Evolutionary conservation across 371 early-diverging fungal species (phyloP).

Genomic region (Batkoa obscura): DNA sequence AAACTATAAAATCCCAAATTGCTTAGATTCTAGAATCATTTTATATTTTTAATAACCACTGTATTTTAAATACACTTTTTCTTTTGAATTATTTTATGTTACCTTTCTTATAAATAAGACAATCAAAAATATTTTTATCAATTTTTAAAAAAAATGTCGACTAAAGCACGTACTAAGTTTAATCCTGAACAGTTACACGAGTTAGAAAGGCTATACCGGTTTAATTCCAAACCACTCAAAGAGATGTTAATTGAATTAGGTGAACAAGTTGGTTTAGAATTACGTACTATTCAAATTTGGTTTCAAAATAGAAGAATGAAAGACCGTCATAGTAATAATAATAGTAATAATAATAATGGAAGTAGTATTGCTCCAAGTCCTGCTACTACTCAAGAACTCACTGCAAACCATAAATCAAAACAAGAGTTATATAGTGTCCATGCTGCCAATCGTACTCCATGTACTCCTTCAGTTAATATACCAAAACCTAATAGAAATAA

Average conservation of each 20-base stretch:
- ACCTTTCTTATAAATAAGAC: no score
- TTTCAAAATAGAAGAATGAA: constrained; percentile 76
- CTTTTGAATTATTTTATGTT: no score
- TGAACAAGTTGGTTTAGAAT: constrained; percentile 12
- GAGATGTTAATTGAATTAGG: constrained; percentile 8
- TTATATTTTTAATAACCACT: no score
- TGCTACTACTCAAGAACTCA: neutral
- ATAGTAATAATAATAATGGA: neutral
- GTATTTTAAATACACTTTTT: no score
- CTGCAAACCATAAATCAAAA: neutral
- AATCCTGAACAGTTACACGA: neutral
- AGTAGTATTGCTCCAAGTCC: neutral
- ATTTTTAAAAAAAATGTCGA: no score
- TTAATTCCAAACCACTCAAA: neutral
- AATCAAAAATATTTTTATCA: no score
- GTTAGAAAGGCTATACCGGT: neutral
- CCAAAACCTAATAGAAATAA: no score
- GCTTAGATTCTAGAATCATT: no score
- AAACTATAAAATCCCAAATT: no score
- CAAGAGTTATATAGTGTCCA: neutral
- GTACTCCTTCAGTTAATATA: no score
- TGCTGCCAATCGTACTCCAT: neutral
- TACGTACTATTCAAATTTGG: constrained; percentile 70
- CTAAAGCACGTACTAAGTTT: neutral
- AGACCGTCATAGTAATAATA: neutral